Evolutionary conservation across 305 asterid species (phyloP), one percentile per base, ranked within the genome.

Genomic region (Solanum hybrid): DNA sequence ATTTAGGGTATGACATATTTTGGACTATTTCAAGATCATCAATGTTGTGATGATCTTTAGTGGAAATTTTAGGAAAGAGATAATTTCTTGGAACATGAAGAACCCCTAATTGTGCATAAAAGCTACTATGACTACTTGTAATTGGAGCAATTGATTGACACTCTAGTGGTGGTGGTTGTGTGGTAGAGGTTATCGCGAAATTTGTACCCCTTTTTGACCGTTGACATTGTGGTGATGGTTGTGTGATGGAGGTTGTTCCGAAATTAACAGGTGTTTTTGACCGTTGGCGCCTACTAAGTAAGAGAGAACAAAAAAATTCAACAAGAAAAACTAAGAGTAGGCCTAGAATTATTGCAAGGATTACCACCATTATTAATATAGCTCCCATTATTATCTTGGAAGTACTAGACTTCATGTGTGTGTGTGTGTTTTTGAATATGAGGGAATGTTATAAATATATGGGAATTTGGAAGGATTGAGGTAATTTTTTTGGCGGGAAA

Each of bases 251-350:
- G 10, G 79, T 10, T 36, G 88, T n/a, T 10, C 27, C 3, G 38
- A 29, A 77, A 79, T 88, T 20, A 27, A 79, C 4, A 27, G 89
- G n/a, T 22, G n/a, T 77, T 6, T n/a, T 90, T 39, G 68, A 90
- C 10, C 45, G 79, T 20, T 70, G 91, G 10, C 88, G 80, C 5
- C 90, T 91, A 39, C 88, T 89, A 24, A 94, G 90, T 20, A 93
- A 90, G 37, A 93, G 89, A 33, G 96, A 92, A 90, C 97, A 95
- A 90, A 92, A 94, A 88, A 95, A 93, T 72, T 93, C 93, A 45
- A 94, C 95, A 51, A 95, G 89, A 34, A 95, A 93, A 22, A 95
- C 89, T 10, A 95, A 79, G 29, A 95, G 91, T 2, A 95, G 93
- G 89, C 92, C 91, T 39, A 94, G 79, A 6, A 94, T 90, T 15